These are phyloP conservation scores for Nicotiana tabacum DNA, from an alignment of 257 asterid genomes.

Conservation along the genomic window DNA sequence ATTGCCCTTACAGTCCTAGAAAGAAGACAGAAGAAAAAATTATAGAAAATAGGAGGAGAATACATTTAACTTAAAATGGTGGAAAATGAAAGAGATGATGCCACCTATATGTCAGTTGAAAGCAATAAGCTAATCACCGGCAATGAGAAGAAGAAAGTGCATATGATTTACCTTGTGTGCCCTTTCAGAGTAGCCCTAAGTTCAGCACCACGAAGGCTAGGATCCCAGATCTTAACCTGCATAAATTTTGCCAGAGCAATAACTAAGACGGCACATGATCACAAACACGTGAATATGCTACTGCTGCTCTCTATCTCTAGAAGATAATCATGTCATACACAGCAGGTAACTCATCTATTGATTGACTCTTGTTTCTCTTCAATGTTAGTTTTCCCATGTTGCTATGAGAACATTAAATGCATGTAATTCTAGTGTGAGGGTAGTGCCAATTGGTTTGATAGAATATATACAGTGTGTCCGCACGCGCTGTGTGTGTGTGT, in stretches of 20 bases:
- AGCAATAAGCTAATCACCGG: background rate
- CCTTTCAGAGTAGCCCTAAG: slow-evolving; percentile 89
- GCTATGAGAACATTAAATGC: background rate
- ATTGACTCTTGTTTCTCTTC: slow-evolving; percentile 1
- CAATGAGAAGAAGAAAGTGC: slow-evolving; percentile 1
- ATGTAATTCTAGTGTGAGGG: background rate
- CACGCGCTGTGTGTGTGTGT: background rate
- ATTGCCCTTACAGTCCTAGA: slow-evolving; percentile 84
- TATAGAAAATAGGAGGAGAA: background rate
- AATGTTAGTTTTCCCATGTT: background rate
- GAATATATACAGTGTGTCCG: background rate
- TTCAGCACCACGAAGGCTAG: slow-evolving; percentile 92
- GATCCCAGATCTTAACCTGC: slow-evolving; percentile 97
- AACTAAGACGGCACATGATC: background rate
- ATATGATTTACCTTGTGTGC: slow-evolving; percentile 61
- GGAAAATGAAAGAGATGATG: background rate
- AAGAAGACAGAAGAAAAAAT: slow-evolving; percentile 18
- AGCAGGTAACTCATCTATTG: background rate
- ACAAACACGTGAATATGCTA: background rate
- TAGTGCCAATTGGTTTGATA: background rate
- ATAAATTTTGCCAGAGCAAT: background rate
- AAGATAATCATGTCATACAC: background rate
- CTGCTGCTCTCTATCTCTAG: slow-evolving; percentile 9
- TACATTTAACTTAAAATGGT: background rate
- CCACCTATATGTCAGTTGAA: background rate